A percentile compares a stretch with the other conserved stretches of the same genome.
Conservation (phyloP, 805 yeast species). For the Metschnikowia reukaufii region DNA sequence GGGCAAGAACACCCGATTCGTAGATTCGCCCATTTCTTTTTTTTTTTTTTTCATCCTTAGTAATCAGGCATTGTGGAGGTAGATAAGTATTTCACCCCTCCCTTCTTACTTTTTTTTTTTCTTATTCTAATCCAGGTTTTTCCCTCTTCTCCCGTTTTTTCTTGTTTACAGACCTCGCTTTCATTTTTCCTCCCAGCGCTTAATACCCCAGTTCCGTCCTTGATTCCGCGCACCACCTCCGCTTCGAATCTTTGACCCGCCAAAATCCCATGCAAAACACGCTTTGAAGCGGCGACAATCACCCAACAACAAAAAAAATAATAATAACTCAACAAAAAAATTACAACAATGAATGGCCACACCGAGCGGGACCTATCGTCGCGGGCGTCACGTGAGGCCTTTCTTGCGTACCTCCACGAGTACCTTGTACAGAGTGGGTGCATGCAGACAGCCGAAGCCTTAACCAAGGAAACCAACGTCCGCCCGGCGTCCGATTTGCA, state of each 20-base stretch:
- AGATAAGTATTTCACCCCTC: neutral
- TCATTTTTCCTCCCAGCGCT: too few relatives aligned
- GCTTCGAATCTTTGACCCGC: neutral
- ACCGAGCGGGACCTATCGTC: constrained; percentile 2
- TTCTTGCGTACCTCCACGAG: constrained; percentile 13
- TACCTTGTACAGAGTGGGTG: constrained; percentile 19
- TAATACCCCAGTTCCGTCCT: neutral
- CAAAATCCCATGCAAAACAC: neutral
- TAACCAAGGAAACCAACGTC: constrained; percentile 13
- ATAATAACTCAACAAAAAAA: neutral
- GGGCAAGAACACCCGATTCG: constrained; percentile 9
- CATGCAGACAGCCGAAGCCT: constrained; percentile 12
- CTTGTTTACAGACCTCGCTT: too few relatives aligned
- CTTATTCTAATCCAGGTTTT: neutral
- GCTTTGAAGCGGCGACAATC: neutral
- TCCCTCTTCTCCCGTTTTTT: neutral
- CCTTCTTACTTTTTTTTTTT: neutral
- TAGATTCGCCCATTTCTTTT: constrained; percentile 5
- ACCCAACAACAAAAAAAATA: neutral
- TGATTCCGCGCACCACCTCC: neutral
- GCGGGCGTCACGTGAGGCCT: constrained; percentile 12
- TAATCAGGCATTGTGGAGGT: neutral
- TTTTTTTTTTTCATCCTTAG: neutral
- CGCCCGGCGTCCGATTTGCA: constrained; percentile 3
- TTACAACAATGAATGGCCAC: neutral